Percentiles rank a stretch among this genome's conserved stretches.
Conservation (phyloP, 257 asterid genomes). For the Lycium barbarum region DNA sequence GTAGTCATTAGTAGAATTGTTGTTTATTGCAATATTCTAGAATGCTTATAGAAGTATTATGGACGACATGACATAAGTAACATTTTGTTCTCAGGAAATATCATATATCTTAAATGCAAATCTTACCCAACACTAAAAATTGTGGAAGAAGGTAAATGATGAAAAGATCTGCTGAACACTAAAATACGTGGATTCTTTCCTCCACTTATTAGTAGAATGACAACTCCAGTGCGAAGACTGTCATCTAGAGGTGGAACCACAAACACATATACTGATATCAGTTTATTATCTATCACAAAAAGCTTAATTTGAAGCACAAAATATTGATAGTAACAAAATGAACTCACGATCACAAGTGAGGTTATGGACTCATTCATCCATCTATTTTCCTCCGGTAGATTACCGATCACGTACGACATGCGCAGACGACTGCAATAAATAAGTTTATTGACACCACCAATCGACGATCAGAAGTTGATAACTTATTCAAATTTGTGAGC, state of each 20-base stretch:
- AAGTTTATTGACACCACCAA: constrained; percentile 80
- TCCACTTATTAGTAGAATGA: constrained; percentile 74
- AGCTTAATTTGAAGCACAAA: too few species aligned
- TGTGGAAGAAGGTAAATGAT: constrained; percentile 97
- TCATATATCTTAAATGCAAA: not conserved
- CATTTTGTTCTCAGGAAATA: not conserved
- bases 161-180: constrained; percentile 91
- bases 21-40: not conserved
- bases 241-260: not conserved
- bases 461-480: constrained; percentile 64
- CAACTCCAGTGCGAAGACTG: constrained; percentile 81
- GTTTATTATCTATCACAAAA: too few species aligned
- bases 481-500: constrained; percentile 36
- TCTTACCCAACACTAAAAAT: constrained; percentile 95
- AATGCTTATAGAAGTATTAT: not conserved
- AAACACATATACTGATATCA: not conserved
- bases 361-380: too few species aligned
- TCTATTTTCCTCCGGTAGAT: too few species aligned
- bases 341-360: too few species aligned
- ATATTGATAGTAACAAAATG: too few species aligned
- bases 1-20: not conserved
- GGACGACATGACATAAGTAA: not conserved
- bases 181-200: constrained; percentile 86
- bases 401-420: constrained; percentile 78
- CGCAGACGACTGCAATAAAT: constrained; percentile 77